phyloP scores from a whole-genome alignment of 169 alveolate genomes.

The Cryptosporidium felis region DNA sequence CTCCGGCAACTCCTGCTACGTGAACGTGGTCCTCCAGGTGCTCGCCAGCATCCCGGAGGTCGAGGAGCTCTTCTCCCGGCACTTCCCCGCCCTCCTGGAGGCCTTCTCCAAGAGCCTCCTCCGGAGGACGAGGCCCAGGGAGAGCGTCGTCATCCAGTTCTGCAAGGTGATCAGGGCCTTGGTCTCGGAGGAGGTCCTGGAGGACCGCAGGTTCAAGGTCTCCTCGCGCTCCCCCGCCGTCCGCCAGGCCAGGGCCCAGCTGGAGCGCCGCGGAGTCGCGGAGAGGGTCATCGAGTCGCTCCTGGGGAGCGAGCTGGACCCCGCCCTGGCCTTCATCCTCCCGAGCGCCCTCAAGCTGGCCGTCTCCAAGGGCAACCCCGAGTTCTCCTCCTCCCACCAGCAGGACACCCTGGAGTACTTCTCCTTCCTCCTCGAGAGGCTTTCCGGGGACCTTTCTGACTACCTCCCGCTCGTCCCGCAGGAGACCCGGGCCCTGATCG shows the following conservation, averaged over 20 bases:
- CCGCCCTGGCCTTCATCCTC: not conserved
- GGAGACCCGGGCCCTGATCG: not conserved
- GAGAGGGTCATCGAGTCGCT: slow-evolving; percentile 24
- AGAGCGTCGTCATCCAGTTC: slow-evolving; percentile 31
- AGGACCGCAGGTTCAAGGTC: slow-evolving; percentile 4
- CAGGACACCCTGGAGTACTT: slow-evolving; percentile 80
- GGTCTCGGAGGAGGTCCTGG: slow-evolving; percentile 5
- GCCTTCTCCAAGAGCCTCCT: not conserved
- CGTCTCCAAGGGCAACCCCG: slow-evolving; percentile 72
- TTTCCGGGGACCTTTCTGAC: not conserved
- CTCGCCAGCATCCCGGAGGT: slow-evolving; percentile 18
- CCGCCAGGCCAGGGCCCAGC: not conserved
- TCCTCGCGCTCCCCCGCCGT: not conserved
- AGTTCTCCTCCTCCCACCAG: slow-evolving; percentile 77
- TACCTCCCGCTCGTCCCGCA: not conserved
- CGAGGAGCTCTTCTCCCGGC: not conserved
- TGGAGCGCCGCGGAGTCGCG: not conserved
- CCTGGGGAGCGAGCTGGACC: not conserved
- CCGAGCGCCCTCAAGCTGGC: slow-evolving; percentile 7
- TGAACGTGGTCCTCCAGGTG: slow-evolving; percentile 83
- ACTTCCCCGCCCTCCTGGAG: slow-evolving; percentile 23
- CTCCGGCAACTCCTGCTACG: slow-evolving; percentile 86
- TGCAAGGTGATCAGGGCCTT: slow-evolving; percentile 35
- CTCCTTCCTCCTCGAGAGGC: slow-evolving; percentile 13
- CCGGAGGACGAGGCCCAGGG: not conserved